These are phyloP conservation scores for Adenanthera pavonina DNA, from an alignment of 306 rosid genomes.

Conservation along the genomic window DNA sequence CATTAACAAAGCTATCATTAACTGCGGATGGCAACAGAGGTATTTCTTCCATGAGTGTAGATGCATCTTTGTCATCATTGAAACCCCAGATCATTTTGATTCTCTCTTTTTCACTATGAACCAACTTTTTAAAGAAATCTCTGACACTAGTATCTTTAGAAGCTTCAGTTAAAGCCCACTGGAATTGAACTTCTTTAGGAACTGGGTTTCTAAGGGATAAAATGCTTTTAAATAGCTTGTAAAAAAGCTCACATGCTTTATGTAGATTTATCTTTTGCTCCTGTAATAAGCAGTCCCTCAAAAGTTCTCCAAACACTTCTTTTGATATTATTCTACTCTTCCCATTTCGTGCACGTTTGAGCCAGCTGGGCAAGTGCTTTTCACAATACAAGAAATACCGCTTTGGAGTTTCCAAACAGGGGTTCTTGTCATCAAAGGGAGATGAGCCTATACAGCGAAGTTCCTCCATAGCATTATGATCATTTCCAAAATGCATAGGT, in stretches of 20 bases:
- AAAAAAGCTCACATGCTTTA: slow-evolving; percentile 94
- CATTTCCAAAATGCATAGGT: slow-evolving; percentile 51
- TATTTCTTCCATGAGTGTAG: slow-evolving; percentile 61
- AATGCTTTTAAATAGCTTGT: slow-evolving; percentile 92
- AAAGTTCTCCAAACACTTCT: slow-evolving; percentile 90
- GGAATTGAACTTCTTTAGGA: slow-evolving; percentile 94
- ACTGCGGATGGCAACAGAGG: slow-evolving; percentile 53
- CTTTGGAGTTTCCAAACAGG: slow-evolving; percentile 82
- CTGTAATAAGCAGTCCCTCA: slow-evolving; percentile 64
- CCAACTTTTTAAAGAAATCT: slow-evolving; percentile 71
- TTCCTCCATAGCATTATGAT: slow-evolving; percentile 48
- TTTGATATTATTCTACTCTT: slow-evolving; percentile 93
- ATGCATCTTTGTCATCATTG: slow-evolving; percentile 58
- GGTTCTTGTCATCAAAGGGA: slow-evolving; percentile 58
- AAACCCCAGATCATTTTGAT: slow-evolving; percentile 80
- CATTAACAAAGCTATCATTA: slow-evolving; percentile 54
- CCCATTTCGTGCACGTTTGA: slow-evolving; percentile 98
- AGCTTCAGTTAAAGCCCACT: slow-evolving; percentile 98
- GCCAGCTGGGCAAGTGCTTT: slow-evolving; percentile 96
- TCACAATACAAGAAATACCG: slow-evolving; percentile 87
- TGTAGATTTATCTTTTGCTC: slow-evolving; percentile 78
- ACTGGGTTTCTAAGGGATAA: slow-evolving; percentile 87
- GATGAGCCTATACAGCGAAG: slow-evolving; percentile 76
- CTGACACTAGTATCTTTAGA: slow-evolving; percentile 70
- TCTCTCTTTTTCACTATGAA: slow-evolving; percentile 79